These are phyloP conservation scores for Pichia sporocuriosa DNA, from an alignment of 805 yeast species.

Conservation along the genomic window DNA sequence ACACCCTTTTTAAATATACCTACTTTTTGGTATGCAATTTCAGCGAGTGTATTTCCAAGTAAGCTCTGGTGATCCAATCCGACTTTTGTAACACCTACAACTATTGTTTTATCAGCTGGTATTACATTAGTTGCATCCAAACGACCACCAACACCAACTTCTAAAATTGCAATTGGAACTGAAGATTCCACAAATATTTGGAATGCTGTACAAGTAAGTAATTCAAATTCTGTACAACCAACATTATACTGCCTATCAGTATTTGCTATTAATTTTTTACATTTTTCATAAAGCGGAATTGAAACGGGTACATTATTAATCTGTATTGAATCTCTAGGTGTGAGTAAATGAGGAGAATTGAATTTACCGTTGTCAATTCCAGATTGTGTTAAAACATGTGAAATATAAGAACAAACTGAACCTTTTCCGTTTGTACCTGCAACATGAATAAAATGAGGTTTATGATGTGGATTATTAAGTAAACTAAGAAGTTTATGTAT, in stretches of 20 bases:
- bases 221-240: conserved; percentile 83
- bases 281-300: conserved; percentile 35
- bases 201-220: conserved; percentile 79
- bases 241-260: conserved; percentile 37
- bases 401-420: conserved; percentile 76
- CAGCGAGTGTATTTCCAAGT: conserved; percentile 56
- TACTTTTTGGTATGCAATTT: conserved; percentile 76
- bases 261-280: conserved; percentile 36
- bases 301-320: conserved; percentile 57
- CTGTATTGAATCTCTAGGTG: conserved; percentile 68
- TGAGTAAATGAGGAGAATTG: conserved; percentile 80
- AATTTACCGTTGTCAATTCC: conserved; percentile 62
- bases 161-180: conserved; percentile 76
- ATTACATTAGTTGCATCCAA: conserved; percentile 84
- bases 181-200: conserved; percentile 54
- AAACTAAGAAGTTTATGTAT: conserved; percentile 37
- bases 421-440: conserved; percentile 99
- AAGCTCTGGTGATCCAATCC: conserved; percentile 80
- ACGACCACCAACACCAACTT: conserved; percentile 91
- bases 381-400: conserved; percentile 50
- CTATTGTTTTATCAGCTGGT: conserved; percentile 37
- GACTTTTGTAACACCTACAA: conserved; percentile 73
- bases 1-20: conserved; percentile 67
- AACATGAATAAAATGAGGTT: conserved; percentile 57
- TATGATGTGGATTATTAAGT: conserved; percentile 64